These are phyloP conservation scores for Moricandia moricandioides DNA, from an alignment of 345 rosid genomes.

Conservation along the genomic window DNA sequence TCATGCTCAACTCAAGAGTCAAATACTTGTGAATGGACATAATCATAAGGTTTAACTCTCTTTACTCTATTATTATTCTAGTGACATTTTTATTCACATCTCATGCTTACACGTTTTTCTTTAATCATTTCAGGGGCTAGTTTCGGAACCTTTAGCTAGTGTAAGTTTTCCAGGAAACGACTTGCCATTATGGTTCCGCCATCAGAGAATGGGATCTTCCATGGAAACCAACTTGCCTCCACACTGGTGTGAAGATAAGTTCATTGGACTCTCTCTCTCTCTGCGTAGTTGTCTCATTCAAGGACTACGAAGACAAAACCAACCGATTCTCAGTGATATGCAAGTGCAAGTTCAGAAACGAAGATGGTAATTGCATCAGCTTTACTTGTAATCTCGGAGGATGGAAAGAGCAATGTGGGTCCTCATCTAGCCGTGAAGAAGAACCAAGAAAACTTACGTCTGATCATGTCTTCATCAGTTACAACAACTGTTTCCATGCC, in stretches of 20 bases:
- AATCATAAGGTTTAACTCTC: constrained; percentile 26
- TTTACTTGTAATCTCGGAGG: constrained; percentile 28
- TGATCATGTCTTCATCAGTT: constrained; percentile 33
- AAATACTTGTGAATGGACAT: constrained; percentile 12
- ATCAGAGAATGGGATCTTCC: constrained; percentile 31
- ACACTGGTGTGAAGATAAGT: constrained; percentile 28
- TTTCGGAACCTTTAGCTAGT: constrained; percentile 16
- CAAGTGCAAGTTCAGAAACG: constrained; percentile 27
- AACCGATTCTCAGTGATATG: constrained; percentile 7
- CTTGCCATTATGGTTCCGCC: constrained; percentile 34
- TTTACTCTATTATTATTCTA: not conserved
- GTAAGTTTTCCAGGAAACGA: constrained; percentile 33
- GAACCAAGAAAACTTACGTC: constrained; percentile 21
- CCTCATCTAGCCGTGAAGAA: constrained; percentile 25
- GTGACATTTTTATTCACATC: not conserved
- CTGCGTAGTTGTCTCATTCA: constrained; percentile 9
- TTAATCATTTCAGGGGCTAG: constrained; percentile 18
- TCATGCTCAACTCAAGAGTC: constrained; percentile 36
- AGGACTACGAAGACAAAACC: constrained; percentile 20
- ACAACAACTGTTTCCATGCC: constrained; percentile 21
- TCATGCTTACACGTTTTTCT: not conserved
- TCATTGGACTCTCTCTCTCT: constrained; percentile 26
- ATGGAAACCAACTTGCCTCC: constrained; percentile 30
- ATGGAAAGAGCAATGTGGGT: constrained; percentile 22
- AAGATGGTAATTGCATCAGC: constrained; percentile 9